These are phyloP conservation scores for Dothideomycetes sp. DNA, from an alignment of 2,329 filamentous ascomycete species.

Conservation along the genomic window DNA sequence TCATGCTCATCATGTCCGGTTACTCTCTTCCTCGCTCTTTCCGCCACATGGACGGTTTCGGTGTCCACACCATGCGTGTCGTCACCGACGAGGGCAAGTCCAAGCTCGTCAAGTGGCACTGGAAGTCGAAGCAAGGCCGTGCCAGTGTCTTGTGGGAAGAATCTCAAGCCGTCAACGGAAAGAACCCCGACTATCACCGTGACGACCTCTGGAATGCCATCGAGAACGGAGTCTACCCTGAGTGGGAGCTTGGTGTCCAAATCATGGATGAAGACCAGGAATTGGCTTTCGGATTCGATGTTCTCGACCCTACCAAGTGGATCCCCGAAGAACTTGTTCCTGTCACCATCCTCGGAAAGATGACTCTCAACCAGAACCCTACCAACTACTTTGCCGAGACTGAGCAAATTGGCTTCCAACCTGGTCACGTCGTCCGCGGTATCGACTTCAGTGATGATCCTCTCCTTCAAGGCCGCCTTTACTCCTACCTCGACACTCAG, in stretches of 20 bases:
- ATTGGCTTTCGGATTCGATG: conserved; percentile 38
- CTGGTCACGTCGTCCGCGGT: conserved; percentile 46
- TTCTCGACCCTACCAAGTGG: conserved; percentile 52
- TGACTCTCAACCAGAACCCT: conserved; percentile 23
- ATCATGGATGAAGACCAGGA: conserved; percentile 45
- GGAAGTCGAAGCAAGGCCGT: conserved; percentile 35
- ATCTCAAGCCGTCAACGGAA: conserved; percentile 27
- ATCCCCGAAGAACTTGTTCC: conserved; percentile 41
- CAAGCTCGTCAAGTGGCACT: conserved; percentile 33
- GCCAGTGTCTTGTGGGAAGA: conserved; percentile 34
- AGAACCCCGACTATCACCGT: conserved; percentile 30
- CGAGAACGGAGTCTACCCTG: conserved; percentile 36
- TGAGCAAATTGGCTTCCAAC: conserved; percentile 51
- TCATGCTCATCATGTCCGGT: conserved; percentile 45
- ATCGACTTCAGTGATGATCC: conserved; percentile 19
- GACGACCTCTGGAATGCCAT: conserved; percentile 38
- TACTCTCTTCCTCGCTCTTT: conserved; percentile 39
- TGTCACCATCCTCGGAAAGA: conserved; percentile 56
- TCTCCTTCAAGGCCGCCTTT: conserved; percentile 53
- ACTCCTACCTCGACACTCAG: conserved; percentile 52
- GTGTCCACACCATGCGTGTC: conserved; percentile 37
- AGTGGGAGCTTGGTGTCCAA: conserved; percentile 47
- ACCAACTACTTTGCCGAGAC: conserved; percentile 62
- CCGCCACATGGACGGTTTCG: conserved; percentile 40
- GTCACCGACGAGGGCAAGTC: conserved; percentile 37